phyloP scores from a whole-genome alignment of 306 rosid species.

The Prunus fruticosa region DNA sequence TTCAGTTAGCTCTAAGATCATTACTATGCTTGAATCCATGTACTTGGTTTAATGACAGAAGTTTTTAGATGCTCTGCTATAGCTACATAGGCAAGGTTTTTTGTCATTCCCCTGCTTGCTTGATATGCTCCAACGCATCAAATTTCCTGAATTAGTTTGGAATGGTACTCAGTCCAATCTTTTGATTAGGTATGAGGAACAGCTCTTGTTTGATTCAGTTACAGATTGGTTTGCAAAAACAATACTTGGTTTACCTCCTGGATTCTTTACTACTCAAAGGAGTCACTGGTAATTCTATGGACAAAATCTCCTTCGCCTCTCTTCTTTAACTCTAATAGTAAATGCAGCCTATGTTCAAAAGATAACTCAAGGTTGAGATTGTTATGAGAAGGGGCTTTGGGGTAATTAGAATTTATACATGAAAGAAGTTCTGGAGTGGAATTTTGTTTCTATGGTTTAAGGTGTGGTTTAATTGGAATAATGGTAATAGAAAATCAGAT shows the following conservation, averaged over 20 bases:
- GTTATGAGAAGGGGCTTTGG: neutral
- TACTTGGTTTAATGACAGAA: neutral
- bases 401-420: too few relatives aligned
- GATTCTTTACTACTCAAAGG: slow-evolving; percentile 72
- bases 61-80: neutral
- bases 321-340: neutral
- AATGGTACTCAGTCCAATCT: neutral
- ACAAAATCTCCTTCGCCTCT: neutral
- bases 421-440: neutral
- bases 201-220: slow-evolving; percentile 57
- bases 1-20: slow-evolving; percentile 7
- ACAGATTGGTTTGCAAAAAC: slow-evolving; percentile 90
- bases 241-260: slow-evolving; percentile 73
- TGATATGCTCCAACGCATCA: neutral
- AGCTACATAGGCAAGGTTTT: neutral
- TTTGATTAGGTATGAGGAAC: slow-evolving; percentile 62
- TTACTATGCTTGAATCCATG: neutral
- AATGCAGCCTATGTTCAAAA: neutral
- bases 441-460: neutral
- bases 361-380: neutral
- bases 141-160: slow-evolving; percentile 5
- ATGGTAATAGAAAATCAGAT: neutral
- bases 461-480: neutral
- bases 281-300: slow-evolving; percentile 61
- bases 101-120: neutral